Percentiles rank a stretch among this genome's conserved stretches.
phyloP scores from a whole-genome alignment of 108 stramenopile species.

The Pelagomonas calceolata region DNA sequence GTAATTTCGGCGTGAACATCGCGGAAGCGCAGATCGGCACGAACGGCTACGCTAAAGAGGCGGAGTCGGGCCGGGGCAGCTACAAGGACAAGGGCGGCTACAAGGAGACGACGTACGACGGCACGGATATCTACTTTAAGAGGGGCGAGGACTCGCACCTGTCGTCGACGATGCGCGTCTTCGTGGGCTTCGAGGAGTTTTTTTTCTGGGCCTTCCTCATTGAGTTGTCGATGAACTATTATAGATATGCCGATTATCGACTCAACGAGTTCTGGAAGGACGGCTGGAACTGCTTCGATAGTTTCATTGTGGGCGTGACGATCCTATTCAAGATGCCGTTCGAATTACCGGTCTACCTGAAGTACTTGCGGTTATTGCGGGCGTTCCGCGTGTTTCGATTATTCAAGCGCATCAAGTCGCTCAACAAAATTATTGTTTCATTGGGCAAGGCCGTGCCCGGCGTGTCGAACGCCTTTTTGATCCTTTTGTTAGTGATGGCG shows the following conservation, averaged over 20 bases:
- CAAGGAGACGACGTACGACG: too few relatives aligned
- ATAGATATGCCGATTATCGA: too few relatives aligned
- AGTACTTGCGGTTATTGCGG: neutral
- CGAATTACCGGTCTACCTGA: too few relatives aligned
- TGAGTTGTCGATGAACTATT: neutral
- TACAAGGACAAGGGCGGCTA: too few relatives aligned
- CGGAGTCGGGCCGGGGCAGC: too few relatives aligned
- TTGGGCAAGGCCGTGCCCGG: neutral
- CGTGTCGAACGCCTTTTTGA: neutral
- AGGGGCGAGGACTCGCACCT: too few relatives aligned
- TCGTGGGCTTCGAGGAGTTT: neutral
- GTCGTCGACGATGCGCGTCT: neutral
- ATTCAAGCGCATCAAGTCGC: neutral
- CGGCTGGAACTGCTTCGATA: neutral
- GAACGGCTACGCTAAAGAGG: too few relatives aligned
- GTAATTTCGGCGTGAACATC: neutral
- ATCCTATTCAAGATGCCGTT: too few relatives aligned
- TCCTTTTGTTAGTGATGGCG: neutral
- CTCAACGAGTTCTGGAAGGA: neutral
- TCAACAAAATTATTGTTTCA: neutral
- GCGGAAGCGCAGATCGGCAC: neutral
- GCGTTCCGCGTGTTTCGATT: neutral
- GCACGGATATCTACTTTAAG: too few relatives aligned
- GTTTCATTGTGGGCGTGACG: neutral
- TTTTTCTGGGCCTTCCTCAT: neutral